phyloP scores from a whole-genome alignment of 306 rosid species.

The Gillenia trifoliata region DNA sequence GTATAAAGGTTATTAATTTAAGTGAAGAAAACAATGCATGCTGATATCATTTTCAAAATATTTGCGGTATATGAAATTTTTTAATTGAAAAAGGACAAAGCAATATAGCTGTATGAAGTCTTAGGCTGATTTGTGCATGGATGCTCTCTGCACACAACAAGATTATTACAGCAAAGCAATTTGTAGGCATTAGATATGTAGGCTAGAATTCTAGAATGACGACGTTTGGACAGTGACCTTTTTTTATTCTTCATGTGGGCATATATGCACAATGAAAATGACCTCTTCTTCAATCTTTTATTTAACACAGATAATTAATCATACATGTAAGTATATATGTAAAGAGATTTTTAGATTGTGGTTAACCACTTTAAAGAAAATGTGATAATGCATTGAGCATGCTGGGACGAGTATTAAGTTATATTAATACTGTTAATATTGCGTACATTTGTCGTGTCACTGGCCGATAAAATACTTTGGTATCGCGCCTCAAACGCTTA shows the following conservation, averaged over 20 bases:
- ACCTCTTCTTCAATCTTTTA: slow-evolving; percentile 3
- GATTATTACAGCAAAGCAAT: slow-evolving; percentile 18
- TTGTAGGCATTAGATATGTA: slow-evolving; percentile 18
- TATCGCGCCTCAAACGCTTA: rapidly evolving
- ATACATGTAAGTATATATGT: background rate
- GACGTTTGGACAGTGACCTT: slow-evolving; percentile 32
- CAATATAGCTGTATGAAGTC: slow-evolving; percentile 39
- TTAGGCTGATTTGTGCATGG: slow-evolving; percentile 16
- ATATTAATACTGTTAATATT: background rate
- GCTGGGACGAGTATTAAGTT: too few species aligned
- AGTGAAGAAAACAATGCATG: background rate
- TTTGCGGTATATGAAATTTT: background rate
- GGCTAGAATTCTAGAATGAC: slow-evolving; percentile 28
- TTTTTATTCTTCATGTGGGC: slow-evolving; percentile 18
- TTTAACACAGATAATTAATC: background rate
- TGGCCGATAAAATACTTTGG: too few species aligned
- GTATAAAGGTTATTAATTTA: background rate
- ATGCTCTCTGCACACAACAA: slow-evolving; percentile 15
- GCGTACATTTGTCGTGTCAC: too few species aligned
- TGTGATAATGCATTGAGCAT: too few species aligned
- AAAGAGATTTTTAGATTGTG: background rate
- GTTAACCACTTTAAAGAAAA: too few species aligned
- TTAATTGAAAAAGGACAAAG: slow-evolving; percentile 29
- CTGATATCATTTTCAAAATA: background rate
- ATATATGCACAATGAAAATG: slow-evolving; percentile 10